A percentile compares a stretch with the other conserved stretches of the same genome.
Conservation (phyloP, 768 basidiomycete species). For the Trametes cubensis region DNA sequence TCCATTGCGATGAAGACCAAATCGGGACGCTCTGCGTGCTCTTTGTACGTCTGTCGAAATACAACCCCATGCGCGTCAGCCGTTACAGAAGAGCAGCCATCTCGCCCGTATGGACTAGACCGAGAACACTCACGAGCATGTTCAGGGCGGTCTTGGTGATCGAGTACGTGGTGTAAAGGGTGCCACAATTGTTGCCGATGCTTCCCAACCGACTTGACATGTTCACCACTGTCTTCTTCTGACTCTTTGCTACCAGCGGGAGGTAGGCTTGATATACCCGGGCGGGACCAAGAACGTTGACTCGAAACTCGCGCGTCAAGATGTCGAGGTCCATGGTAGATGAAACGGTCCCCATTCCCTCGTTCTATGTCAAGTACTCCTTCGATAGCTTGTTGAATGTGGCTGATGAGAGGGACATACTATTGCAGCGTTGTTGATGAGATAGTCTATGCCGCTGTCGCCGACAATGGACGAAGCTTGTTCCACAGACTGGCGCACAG, state of each 20-base stretch:
- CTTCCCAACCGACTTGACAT: slow-evolving; percentile 37
- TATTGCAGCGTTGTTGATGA: slow-evolving; percentile 43
- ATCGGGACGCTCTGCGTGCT: slow-evolving; percentile 20
- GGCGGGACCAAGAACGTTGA: slow-evolving; percentile 41
- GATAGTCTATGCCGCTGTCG: slow-evolving; percentile 39
- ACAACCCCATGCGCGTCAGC: background rate
- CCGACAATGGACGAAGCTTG: slow-evolving; percentile 31
- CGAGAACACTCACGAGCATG: background rate
- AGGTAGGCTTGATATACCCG: slow-evolving; percentile 37
- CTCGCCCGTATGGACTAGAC: too few species aligned
- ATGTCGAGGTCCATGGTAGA: slow-evolving; percentile 27
- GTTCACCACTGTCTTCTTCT: slow-evolving; percentile 38
- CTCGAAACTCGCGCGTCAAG: slow-evolving; percentile 30
- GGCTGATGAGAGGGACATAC: slow-evolving; percentile 22
- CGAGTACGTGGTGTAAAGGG: slow-evolving; percentile 33
- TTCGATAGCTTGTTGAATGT: too few species aligned
- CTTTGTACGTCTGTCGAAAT: slow-evolving; percentile 23
- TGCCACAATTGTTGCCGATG: slow-evolving; percentile 29
- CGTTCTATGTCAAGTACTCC: too few species aligned
- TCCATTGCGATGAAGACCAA: slow-evolving; percentile 16
- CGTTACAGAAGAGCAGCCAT: too few species aligned
- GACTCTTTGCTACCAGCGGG: slow-evolving; percentile 36
- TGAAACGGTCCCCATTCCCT: background rate
- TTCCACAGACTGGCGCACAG: slow-evolving; percentile 31
- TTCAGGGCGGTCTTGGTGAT: slow-evolving; percentile 42